Evolutionary conservation across 2,329 filamentous ascomycete species (phyloP), one percentile per base, ranked within the genome.

Genomic region (Colletotrichum graminicola): DNA sequence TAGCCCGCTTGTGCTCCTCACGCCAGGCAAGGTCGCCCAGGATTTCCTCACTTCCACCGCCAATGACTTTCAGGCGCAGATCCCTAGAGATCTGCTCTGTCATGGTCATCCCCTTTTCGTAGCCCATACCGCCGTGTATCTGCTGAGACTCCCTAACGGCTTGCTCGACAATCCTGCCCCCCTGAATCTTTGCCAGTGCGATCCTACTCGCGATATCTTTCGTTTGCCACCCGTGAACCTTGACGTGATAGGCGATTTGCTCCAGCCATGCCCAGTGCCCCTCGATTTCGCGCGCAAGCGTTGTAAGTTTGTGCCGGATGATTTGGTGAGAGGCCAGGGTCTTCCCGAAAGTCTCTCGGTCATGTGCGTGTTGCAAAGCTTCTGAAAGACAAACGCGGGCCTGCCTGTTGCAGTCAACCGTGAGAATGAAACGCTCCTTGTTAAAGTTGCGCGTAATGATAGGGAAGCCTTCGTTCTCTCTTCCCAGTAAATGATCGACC

Each of bases 401-500:
- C 77, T 89, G 86, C 56, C 88, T 83, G 65, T 90, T 88, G 70
- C 86, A 87, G 29, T 84, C 83, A 2, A 87, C 85, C 1, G 88
- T 84, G 76, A 92, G 85, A 73, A 86, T 84, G 74, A 89, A 88
- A 10, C 90, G 83, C 77, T 92, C 90, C 23, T 84, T 82, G 75
- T 89, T 89, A 78, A 89, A 89, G 75, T 89, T 87, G 8, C 80
- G 83, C 89, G 90, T 90, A 75, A 90, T 86, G 74, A 88, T 85
- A 52, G 81, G 80, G 78, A 90, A 90, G 2, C 88, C 89, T 26
- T 83, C 76, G 71, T 88, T 88, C 72, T 89, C 87, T 39, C 80
- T 76, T 5, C 88, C 88, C 2, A 91, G 74, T 1, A 89, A 80
- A 66, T 89, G 88, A 34, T 83, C 82, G 0, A 81, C 81, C 0